Evolutionary conservation across 106 monocot genomes (phyloP), one percentile per base, ranked within the genome.

Genomic region (Dendrobium huoshanense): DNA sequence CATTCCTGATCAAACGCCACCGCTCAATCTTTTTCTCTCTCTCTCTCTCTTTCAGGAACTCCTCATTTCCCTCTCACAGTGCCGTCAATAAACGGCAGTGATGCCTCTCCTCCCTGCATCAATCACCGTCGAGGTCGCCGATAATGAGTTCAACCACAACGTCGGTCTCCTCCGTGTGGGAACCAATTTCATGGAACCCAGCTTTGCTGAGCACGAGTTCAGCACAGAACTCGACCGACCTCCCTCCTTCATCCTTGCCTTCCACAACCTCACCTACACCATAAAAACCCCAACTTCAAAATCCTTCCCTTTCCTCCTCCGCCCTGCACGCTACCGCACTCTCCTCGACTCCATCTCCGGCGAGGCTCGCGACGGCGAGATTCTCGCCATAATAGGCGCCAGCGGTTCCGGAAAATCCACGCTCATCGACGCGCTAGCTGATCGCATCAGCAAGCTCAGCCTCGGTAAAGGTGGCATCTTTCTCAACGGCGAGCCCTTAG

Each of bases 321-420:
- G 37, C 72, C 37, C 84, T 15, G 41, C 84, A 7, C 25, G 67
- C 27, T 27, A 27, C 41, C 48, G 19, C 16, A 81, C 67, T 7
- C 82, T 96, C 18, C 85, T 96, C 5, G 81, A 90, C 56, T 81
- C 75, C 7, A 75, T 96, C 77, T 87, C 96, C 27, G 93, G 96
- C 33, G 86, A 86, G 67, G 93, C 96, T 37, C 25, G 82, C 17
- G 91, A 93, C 55, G 96, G 96, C 0, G 93, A 96, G 87, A 90
- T 93, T 61, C 76, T 96, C 17, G 93, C 90, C 15, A 84, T 96
- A 10, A 84, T 96, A 0, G 95, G 95, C 4, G 90, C 90, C 19
- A 93, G 96, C 78, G 91, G 91, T 19, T 88, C 91, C 10, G 93
- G 93, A 0, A 96, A 96, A 79, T 91, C 91, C 7, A 96, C 93